These are phyloP conservation scores for Aureococcus anophagefferens DNA, from an alignment of 108 stramenopile species.

Conservation along the genomic window DNA sequence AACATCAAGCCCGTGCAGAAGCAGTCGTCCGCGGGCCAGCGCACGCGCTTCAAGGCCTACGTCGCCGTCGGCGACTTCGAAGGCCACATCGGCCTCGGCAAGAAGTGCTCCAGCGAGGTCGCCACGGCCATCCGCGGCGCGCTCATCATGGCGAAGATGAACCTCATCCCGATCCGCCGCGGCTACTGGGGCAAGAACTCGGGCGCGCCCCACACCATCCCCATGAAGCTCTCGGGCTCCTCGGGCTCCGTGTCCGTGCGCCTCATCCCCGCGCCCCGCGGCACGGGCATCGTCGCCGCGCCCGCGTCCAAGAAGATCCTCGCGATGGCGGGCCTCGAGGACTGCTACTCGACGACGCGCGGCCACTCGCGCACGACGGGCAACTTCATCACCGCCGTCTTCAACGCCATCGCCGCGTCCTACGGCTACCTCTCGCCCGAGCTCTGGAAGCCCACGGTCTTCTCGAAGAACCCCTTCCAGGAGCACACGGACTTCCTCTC, in stretches of 20 bases:
- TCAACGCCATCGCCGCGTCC: conserved; percentile 89
- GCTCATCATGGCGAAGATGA: conserved; percentile 96
- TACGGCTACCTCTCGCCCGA: conserved; percentile 98
- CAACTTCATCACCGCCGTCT: conserved; percentile 99
- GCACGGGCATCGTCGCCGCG: conserved; percentile 97
- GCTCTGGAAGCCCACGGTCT: conserved; percentile 89
- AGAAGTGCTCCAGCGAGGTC: conserved; percentile 97
- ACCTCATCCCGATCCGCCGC: conserved; percentile 93
- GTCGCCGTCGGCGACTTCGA: conserved; percentile 92
- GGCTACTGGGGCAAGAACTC: conserved; percentile 97
- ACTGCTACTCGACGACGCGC: conserved; percentile 79
- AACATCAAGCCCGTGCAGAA: conserved; percentile 99
- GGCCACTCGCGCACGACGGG: conserved; percentile 99
- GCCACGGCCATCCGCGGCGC: conserved; percentile 99
- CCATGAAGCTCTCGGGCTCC: conserved; percentile 99
- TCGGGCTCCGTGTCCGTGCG: conserved; percentile 98
- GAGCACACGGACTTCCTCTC: conserved; percentile 98
- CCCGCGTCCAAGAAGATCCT: conserved; percentile 97
- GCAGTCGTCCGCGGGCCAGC: conserved; percentile 98
- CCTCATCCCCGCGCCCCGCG: conserved; percentile 99
- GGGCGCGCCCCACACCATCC: conserved; percentile 97
- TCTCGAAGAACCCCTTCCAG: conserved; percentile 79
- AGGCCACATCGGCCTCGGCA: conserved; percentile 99
- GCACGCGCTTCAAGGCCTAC: conserved; percentile 99
- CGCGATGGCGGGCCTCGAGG: conserved; percentile 92